Percentiles rank a stretch among this genome's conserved stretches.
These are phyloP conservation scores for Pholiota microspora DNA, from an alignment of 768 basidiomycete genomes.

Conservation along the genomic window DNA sequence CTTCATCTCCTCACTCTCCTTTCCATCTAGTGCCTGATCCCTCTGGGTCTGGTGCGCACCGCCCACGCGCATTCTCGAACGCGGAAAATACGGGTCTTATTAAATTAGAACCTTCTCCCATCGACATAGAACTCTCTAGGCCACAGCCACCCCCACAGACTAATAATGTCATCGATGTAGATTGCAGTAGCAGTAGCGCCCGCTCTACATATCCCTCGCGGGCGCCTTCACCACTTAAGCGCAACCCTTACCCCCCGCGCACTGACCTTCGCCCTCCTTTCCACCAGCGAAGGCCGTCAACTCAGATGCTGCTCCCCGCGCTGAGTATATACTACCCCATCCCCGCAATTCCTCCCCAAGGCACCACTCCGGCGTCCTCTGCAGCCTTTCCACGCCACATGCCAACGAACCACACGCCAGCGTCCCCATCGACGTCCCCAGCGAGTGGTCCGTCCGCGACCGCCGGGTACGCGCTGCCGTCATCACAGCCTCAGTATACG, in stretches of 20 bases:
- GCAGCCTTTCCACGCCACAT: slow-evolving; percentile 15
- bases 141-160: slow-evolving; percentile 4
- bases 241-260: background rate
- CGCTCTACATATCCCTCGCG: slow-evolving; percentile 3
- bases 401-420: background rate
- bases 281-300: slow-evolving; percentile 3
- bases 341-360: slow-evolving; percentile 16
- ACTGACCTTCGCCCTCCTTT: background rate
- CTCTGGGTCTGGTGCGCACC: background rate
- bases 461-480: background rate
- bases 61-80: slow-evolving; percentile 3
- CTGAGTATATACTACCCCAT: slow-evolving; percentile 27
- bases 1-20: background rate
- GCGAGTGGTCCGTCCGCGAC: slow-evolving; percentile 3
- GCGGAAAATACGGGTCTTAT: slow-evolving; percentile 16
- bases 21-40: background rate
- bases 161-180: slow-evolving; percentile 4
- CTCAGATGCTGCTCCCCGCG: slow-evolving; percentile 25
- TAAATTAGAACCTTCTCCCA: slow-evolving; percentile 31
- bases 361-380: slow-evolving; percentile 12
- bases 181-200: slow-evolving; percentile 12
- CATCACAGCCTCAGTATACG: slow-evolving; percentile 1
- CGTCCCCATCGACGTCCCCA: slow-evolving; percentile 9
- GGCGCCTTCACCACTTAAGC: slow-evolving; percentile 13
- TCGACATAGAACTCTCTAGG: slow-evolving; percentile 16